Evolutionary conservation across 2,329 filamentous ascomycete species (phyloP).

Genomic region (Penicillium sp.): DNA sequence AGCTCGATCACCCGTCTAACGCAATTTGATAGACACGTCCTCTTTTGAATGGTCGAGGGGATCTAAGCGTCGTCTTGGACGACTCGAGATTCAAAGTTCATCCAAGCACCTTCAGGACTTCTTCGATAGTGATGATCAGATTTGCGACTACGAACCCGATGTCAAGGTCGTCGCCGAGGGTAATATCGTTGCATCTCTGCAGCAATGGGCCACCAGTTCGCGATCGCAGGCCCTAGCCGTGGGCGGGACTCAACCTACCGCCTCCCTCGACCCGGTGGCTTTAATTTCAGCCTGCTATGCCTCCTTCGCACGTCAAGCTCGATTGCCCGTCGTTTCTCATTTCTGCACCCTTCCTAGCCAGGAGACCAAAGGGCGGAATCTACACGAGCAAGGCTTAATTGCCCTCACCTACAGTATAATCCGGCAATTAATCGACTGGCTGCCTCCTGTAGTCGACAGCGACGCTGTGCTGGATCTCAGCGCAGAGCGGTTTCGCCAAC

Average conservation of each 20-base stretch:
- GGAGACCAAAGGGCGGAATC: conserved; percentile 23
- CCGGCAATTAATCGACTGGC: conserved; percentile 39
- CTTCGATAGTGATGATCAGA: conserved; percentile 39
- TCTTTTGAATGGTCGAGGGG: conserved; percentile 32
- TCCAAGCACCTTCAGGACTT: conserved; percentile 39
- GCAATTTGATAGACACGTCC: conserved; percentile 24
- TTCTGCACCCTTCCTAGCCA: conserved; percentile 35
- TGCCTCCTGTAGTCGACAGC: conserved; percentile 39
- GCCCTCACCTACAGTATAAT: conserved; percentile 42
- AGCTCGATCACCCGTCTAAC: conserved; percentile 14
- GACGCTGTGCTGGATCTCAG: conserved; percentile 37
- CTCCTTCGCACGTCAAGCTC: conserved; percentile 31
- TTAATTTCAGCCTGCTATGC: conserved; percentile 38
- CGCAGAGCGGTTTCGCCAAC: conserved; percentile 34
- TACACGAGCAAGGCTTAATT: conserved; percentile 35
- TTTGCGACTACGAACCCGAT: conserved; percentile 30
- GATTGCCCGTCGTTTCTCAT: conserved; percentile 38
- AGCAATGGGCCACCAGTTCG: conserved; percentile 36
- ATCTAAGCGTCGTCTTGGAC: conserved; percentile 37
- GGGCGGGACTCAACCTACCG: conserved; percentile 29
- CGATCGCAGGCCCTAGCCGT: conserved; percentile 37
- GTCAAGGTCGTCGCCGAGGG: conserved; percentile 30
- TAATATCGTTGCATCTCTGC: conserved; percentile 30
- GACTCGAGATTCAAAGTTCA: conserved; percentile 35
- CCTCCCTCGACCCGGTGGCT: conserved; percentile 29